Evolutionary conservation across 192 early-diverging fungal species (phyloP), one percentile per base, ranked within the genome.

Genomic region (Coemansia sp.): DNA sequence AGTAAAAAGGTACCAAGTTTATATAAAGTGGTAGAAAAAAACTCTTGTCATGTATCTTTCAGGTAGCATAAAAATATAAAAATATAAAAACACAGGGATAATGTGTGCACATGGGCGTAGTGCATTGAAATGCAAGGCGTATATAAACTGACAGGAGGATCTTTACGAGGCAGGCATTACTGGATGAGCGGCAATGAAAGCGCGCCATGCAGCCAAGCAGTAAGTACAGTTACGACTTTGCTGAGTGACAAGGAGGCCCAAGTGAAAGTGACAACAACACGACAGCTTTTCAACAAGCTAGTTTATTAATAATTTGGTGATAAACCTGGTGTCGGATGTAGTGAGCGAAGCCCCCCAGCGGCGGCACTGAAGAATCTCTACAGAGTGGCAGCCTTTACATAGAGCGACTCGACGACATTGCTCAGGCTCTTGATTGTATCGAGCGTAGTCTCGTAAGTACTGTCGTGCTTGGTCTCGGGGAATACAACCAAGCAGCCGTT

Each of bases 371-470:
- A 20, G 5, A 14, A 10, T 26, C 18, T 61, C 45, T 66, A 81
- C 38, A 82, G 60, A 6, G 73, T 63, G 33, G 75, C 67, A 3
- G 80, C 96, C 87, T 98, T 97, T 76, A 92, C 86, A 74, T 98
- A 99, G 36, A 99, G 86, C 39, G 89, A 91, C 66, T 96, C 93
- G 8, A 99, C 95, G 23, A 97, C 97, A 63, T 93, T 90, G 50
- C 91, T 90, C 85, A 99, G 94, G 62, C 93, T 90, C 83, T 98
- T 97, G 79, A 99, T 86, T 21, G 97, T 99, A 20, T 98, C 96
- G 63, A 99, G 76, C 9, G 95, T 85, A 5, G 89, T 85, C 33
- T 93, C 93, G 76, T 97, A 98, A 0, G 94, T 94, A 85, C 94
- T 93, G 85, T 98, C 95, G 60, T 85, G 85, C 66, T 86, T 86